Evolutionary conservation across 176 grass and related monocot genomes (phyloP).

Genomic region (Urochloa ruziziensis): DNA sequence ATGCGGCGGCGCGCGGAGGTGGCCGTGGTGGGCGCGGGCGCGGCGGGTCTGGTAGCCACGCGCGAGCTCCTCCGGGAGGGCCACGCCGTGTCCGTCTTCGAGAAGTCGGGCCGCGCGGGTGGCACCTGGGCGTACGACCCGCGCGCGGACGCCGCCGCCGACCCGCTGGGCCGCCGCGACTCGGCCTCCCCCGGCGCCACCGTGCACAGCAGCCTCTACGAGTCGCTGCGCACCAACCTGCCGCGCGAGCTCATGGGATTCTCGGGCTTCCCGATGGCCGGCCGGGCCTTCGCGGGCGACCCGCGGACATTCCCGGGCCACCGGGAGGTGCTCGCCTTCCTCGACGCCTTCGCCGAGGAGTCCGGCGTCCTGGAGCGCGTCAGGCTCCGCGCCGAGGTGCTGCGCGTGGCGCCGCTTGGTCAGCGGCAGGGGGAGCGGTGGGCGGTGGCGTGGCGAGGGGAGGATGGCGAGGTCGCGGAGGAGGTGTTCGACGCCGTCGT

Average conservation of each 20-base stretch:
- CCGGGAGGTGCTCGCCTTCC: conserved; percentile 43
- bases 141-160: conserved; percentile 26
- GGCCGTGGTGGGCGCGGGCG: conserved; percentile 52
- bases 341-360: conserved; percentile 46
- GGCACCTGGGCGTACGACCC: conserved; percentile 54
- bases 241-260: conserved; percentile 56
- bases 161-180: conserved; percentile 27
- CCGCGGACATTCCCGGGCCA: conserved; percentile 45
- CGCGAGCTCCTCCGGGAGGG: conserved; percentile 50
- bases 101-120: conserved; percentile 37
- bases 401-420: conserved; percentile 9
- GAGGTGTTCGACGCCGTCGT: conserved; percentile 48
- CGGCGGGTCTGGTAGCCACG: conserved; percentile 39
- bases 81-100: conserved; percentile 49
- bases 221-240: conserved; percentile 60
- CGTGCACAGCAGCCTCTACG: conserved; percentile 53
- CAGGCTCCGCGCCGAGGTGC: conserved; percentile 34
- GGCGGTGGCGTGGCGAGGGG: conserved; percentile 31
- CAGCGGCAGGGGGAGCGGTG: conserved; percentile 1
- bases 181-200: background rate
- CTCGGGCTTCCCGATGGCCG: conserved; percentile 15
- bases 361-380: conserved; percentile 23
- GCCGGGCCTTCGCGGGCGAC: conserved; percentile 32
- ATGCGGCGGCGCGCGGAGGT: conserved; percentile 28
- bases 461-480: conserved; percentile 9